Evolutionary conservation across 192 early-diverging fungal species (phyloP).

Genomic region (Rhizophagus prolifer): DNA sequence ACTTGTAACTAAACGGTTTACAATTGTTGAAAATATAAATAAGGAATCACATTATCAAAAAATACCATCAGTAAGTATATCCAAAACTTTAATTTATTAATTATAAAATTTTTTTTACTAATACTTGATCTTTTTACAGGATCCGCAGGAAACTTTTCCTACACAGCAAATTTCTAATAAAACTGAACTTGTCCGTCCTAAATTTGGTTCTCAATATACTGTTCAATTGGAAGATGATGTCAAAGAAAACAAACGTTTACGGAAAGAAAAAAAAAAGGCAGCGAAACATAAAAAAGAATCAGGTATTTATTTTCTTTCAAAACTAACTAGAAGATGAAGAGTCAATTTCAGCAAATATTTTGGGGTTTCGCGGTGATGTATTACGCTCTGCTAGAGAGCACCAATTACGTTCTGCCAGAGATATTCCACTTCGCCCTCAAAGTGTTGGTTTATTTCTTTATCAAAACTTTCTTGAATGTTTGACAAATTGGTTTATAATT

Average conservation of each 20-base stretch:
- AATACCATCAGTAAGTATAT: not conserved
- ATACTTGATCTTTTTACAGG: conserved; percentile 15
- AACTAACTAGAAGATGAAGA: conserved; percentile 46
- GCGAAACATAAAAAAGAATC: conserved; percentile 10
- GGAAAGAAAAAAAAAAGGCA: conserved; percentile 68
- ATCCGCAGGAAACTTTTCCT: not conserved
- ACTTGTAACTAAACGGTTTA: conserved; percentile 55
- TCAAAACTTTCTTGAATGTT: not conserved
- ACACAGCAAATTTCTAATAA: not conserved
- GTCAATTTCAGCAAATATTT: conserved; percentile 53
- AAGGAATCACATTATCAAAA: conserved; percentile 32
- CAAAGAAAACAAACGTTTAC: conserved; percentile 53
- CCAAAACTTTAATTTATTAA: conserved; percentile 32
- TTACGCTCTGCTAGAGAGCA: conserved; percentile 62
- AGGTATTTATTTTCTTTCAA: not conserved
- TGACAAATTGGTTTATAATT: not conserved
- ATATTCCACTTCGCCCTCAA: conserved; percentile 35
- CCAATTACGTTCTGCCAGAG: conserved; percentile 50
- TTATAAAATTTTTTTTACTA: conserved; percentile 18
- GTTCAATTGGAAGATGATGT: conserved; percentile 64
- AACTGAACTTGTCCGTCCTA: conserved; percentile 33
- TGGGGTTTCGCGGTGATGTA: conserved; percentile 67
- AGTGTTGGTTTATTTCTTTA: conserved; percentile 20
- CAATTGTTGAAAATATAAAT: conserved; percentile 65
- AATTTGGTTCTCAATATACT: conserved; percentile 64